phyloP scores from a whole-genome alignment of 139 green algal genomes.

The Haematococcus lacustris region DNA sequence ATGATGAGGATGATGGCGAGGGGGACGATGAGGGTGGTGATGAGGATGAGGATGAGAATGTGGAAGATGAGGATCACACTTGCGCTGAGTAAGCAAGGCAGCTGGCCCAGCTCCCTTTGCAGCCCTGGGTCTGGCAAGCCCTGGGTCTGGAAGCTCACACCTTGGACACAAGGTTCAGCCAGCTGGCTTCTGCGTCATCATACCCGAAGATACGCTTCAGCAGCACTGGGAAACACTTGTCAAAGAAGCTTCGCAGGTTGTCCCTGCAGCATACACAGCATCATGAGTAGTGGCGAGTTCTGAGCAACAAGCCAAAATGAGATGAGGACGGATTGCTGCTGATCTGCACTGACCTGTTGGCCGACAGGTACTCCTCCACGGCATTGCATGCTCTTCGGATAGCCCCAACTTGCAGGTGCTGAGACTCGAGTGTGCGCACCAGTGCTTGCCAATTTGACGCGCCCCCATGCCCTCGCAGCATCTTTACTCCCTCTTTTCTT shows the following conservation, averaged over 20 bases:
- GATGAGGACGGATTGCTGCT: neutral
- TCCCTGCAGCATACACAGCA: conserved; percentile 47
- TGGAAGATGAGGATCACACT: too few species aligned
- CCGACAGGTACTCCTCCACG: conserved; percentile 58
- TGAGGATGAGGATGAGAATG: too few species aligned
- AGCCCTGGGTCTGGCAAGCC: neutral
- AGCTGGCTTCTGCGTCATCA: conserved; percentile 60
- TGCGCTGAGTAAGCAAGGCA: too few species aligned
- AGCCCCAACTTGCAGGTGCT: conserved; percentile 19
- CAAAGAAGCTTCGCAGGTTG: conserved; percentile 76
- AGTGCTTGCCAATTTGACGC: too few species aligned
- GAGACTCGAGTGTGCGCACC: too few species aligned
- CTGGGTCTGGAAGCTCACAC: too few species aligned
- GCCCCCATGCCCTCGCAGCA: too few species aligned
- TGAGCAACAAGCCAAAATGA: neutral
- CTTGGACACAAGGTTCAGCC: conserved; percentile 57
- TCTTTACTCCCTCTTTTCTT: too few species aligned
- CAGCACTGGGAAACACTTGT: conserved; percentile 66
- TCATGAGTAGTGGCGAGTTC: neutral
- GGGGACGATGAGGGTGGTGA: too few species aligned
- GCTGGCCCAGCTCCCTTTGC: conserved; percentile 1
- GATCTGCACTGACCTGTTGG: conserved; percentile 40
- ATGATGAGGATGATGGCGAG: too few species aligned
- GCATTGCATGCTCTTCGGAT: conserved; percentile 44
- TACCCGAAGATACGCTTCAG: conserved; percentile 70